These are phyloP conservation scores for Arthrocladium fulminans DNA, from an alignment of 2,329 filamentous ascomycete species.

Conservation along the genomic window DNA sequence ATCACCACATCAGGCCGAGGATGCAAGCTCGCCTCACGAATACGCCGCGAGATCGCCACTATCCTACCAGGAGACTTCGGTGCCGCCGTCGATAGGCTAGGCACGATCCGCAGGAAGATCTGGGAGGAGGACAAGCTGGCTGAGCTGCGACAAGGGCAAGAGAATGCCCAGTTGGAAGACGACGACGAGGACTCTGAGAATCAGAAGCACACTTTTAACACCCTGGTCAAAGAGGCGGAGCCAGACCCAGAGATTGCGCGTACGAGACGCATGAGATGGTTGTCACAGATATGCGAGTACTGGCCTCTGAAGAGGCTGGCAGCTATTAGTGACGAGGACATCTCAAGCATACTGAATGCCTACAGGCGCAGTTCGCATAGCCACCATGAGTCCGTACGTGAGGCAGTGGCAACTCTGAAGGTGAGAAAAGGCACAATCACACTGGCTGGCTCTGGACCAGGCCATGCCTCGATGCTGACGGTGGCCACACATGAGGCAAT, in stretches of 20 bases:
- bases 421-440: slow-evolving; percentile 60
- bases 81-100: slow-evolving; percentile 65
- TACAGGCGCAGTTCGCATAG: slow-evolving; percentile 43
- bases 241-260: slow-evolving; percentile 61
- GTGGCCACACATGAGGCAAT: slow-evolving; percentile 45
- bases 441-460: slow-evolving; percentile 83
- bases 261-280: slow-evolving; percentile 79
- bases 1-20: slow-evolving; percentile 92
- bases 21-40: slow-evolving; percentile 83
- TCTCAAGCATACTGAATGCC: slow-evolving; percentile 64
- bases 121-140: slow-evolving; percentile 60
- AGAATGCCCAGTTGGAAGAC: slow-evolving; percentile 36
- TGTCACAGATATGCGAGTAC: slow-evolving; percentile 95
- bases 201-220: slow-evolving; percentile 77
- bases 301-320: slow-evolving; percentile 84
- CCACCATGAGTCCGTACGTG: neutral
- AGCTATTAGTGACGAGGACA: slow-evolving; percentile 67
- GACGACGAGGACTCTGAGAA: slow-evolving; percentile 44
- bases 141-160: slow-evolving; percentile 29
- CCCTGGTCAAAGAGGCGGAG: slow-evolving; percentile 59
- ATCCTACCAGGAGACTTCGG: slow-evolving; percentile 69
- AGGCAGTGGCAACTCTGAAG: neutral
- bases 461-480: slow-evolving; percentile 85
- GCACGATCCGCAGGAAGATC: slow-evolving; percentile 60
- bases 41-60: slow-evolving; percentile 78